Evolutionary conservation across 73 alveolate genomes (phyloP), one percentile per base, ranked within the genome.

Genomic region (Paramecium caudatum): DNA sequence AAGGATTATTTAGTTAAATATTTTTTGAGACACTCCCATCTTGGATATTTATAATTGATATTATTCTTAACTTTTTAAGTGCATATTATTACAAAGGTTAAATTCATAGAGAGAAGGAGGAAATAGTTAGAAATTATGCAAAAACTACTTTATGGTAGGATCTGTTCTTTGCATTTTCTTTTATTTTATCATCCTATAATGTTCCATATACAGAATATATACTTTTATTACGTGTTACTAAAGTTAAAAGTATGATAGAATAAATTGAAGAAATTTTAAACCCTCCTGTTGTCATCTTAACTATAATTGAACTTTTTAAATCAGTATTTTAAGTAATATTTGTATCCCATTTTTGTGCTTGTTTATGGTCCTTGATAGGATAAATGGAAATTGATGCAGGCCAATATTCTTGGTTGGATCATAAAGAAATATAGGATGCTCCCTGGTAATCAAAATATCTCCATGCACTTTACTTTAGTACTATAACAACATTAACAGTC

Each of bases 281-380:
- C 10, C 82, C 82, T 63, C 17, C 45, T 25, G 34, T 30, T 9
- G 30, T 23, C 9, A 63, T 63, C 27, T 30, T 25, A 33, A 63
- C 82, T 25, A 36, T 63, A 3, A 25, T 63, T 12, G 45, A 82
- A 32, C 47, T 82, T 15, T 34, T 82, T 49, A 82, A 82, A 50
- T 82, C 63, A 10, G 61, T 47, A 1, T 17, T 82, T 10, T 82
- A 49, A 25, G 46, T 82, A 19, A 17, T 82, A 30, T 82, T 82
- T 47, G 82, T 82, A 0, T 62, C 83, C 12, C 91, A 82, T 49
- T 82, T 34, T 19, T 82, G 91, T 34, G 91, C 91, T 2, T 82
- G 91, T 33, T 62, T 62, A 50, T 82, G 74, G 74, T 27, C 32
- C 16, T 82, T 23, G 8, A 32, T 82, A 12, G 91, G 91, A 13